Evolutionary conservation across 352 stramenopile species (phyloP).

Genomic region (Saprolegnia diclina): DNA sequence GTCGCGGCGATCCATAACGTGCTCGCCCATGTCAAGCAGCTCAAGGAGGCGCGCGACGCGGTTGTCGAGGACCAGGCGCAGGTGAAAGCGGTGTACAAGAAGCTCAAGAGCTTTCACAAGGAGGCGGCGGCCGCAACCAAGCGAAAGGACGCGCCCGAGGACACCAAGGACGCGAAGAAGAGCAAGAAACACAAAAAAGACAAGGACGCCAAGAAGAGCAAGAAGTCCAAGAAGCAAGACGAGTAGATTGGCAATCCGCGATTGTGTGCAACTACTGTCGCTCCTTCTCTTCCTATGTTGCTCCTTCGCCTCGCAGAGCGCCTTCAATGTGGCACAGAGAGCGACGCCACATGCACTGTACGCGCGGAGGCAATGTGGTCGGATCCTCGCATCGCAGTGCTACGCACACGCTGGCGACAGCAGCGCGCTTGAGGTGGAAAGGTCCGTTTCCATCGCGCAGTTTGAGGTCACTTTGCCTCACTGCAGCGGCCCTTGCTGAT

Average conservation of each 20-base stretch:
- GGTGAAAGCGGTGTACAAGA: constrained; percentile 82
- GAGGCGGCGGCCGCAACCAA: constrained; percentile 33
- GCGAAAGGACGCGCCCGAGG: constrained; percentile 35
- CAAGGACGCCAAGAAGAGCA: constrained; percentile 32
- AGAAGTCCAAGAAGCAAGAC: constrained; percentile 50
- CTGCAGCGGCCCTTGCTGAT: too few species aligned
- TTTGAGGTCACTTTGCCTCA: too few species aligned
- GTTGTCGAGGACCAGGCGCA: constrained; percentile 39
- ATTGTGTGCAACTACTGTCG: neutral
- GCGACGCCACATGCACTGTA: too few species aligned
- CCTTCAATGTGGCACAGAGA: too few species aligned
- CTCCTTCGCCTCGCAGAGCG: too few species aligned
- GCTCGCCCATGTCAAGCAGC: constrained; percentile 36
- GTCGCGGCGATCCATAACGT: constrained; percentile 37
- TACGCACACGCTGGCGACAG: too few species aligned
- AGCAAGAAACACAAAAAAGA: constrained; percentile 41
- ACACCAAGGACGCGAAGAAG: constrained; percentile 64
- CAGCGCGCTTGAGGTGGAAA: too few species aligned
- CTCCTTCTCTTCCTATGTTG: neutral
- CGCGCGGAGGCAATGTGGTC: too few species aligned
- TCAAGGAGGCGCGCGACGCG: constrained; percentile 34
- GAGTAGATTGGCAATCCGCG: constrained; percentile 46
- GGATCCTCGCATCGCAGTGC: too few species aligned
- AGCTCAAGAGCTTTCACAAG: constrained; percentile 77
- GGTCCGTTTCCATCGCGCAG: too few species aligned